Percentiles rank a stretch among this genome's conserved stretches.
phyloP scores from a whole-genome alignment of 1,284 basidiomycete species.

The Schizophyllum commune region DNA sequence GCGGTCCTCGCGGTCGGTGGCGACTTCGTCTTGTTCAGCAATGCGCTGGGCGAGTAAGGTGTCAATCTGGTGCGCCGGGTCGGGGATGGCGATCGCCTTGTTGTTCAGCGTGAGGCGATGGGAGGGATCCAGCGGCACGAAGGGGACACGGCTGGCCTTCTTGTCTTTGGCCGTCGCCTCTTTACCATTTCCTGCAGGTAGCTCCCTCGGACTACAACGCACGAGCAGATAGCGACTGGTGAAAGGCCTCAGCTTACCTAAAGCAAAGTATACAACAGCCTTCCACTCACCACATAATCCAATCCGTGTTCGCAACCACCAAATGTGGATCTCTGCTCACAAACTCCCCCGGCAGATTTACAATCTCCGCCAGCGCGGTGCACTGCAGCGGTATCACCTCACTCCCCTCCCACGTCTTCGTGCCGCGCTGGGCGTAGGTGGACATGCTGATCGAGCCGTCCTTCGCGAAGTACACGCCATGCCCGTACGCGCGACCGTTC shows the following conservation, averaged over 20 bases:
- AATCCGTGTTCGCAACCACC: constrained; percentile 50
- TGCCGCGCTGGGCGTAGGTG: constrained; percentile 28
- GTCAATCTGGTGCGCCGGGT: constrained; percentile 43
- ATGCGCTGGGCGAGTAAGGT: constrained; percentile 33
- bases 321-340: constrained; percentile 41
- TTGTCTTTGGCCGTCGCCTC: constrained; percentile 1
- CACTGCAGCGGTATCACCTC: constrained; percentile 33
- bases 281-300: constrained; percentile 68
- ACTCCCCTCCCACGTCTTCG: constrained; percentile 40
- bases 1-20: constrained; percentile 42
- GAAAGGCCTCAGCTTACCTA: too few relatives aligned
- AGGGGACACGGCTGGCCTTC: constrained; percentile 7
- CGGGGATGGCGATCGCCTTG: constrained; percentile 39
- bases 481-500: constrained; percentile 49
- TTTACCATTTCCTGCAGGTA: not conserved
- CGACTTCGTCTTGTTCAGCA: constrained; percentile 31
- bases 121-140: constrained; percentile 35
- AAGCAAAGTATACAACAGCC: too few relatives aligned
- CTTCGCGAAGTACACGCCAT: constrained; percentile 60
- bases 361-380: constrained; percentile 53
- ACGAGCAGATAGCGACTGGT: constrained; percentile 60
- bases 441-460: constrained; percentile 41
- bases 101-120: constrained; percentile 23
- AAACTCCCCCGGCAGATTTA: constrained; percentile 46
- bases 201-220: constrained; percentile 18